Evolutionary conservation across 306 rosid genomes (phyloP).

Genomic region (Sechiopsis laciniata): DNA sequence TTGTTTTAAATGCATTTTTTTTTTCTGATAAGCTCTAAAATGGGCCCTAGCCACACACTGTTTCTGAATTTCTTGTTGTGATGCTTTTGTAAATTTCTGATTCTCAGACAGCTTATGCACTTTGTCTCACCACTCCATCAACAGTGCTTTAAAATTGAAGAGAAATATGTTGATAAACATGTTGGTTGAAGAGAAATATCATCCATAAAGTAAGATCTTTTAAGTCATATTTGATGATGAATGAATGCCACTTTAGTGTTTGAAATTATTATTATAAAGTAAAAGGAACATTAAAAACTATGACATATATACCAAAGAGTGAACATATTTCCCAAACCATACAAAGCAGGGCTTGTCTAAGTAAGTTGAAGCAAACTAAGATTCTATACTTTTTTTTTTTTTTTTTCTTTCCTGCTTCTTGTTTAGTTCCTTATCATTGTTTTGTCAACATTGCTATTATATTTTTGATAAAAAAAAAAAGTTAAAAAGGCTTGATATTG

Average conservation of each 20-base stretch:
- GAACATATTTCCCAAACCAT: not conserved
- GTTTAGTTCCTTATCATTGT: not conserved
- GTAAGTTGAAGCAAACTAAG: not conserved
- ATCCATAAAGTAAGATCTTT: not conserved
- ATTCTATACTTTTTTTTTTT: not conserved
- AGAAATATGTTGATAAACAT: too few species aligned
- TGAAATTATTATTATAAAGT: not conserved
- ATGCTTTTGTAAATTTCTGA: slow-evolving; percentile 22
- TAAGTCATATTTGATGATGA: not conserved
- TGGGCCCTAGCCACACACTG: not conserved
- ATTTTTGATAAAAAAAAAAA: slow-evolving; percentile 3
- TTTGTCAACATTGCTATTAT: not conserved
- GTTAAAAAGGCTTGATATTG: not conserved
- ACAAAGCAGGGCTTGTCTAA: not conserved
- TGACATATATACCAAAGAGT: not conserved
- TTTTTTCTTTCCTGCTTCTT: not conserved
- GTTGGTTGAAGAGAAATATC: slow-evolving; percentile 2
- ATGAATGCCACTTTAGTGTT: not conserved
- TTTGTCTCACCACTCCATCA: slow-evolving; percentile 9
- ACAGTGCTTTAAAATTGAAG: slow-evolving; percentile 13
- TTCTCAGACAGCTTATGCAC: slow-evolving; percentile 19
- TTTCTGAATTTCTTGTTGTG: slow-evolving; percentile 16
- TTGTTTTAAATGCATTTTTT: not conserved
- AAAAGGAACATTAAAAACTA: not conserved
- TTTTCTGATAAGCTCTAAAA: slow-evolving; percentile 13